phyloP scores from a whole-genome alignment of 495 filamentous ascomycete genomes.

The Xylaria venustula region DNA sequence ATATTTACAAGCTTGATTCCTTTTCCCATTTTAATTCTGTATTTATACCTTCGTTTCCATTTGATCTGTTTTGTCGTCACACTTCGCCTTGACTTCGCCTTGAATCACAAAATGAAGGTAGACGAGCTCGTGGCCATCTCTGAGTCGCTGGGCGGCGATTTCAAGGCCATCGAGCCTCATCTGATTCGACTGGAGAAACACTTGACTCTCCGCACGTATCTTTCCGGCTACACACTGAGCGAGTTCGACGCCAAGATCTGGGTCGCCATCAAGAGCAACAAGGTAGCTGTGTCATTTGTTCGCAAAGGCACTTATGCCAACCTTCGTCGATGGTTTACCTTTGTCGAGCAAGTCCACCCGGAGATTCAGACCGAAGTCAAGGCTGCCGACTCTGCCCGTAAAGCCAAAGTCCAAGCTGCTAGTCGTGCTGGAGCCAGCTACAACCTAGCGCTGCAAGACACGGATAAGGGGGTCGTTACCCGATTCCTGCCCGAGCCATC shows the following conservation, averaged over 20 bases:
- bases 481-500: constrained; percentile 96
- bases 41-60: background rate
- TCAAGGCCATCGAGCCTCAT: constrained; percentile 74
- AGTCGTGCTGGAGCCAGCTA: constrained; percentile 86
- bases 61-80: background rate
- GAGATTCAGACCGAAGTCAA: constrained; percentile 58
- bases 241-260: constrained; percentile 80
- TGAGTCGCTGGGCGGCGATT: constrained; percentile 61
- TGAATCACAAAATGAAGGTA: constrained; percentile 43
- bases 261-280: constrained; percentile 81
- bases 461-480: constrained; percentile 89
- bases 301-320: constrained; percentile 77
- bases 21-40: background rate
- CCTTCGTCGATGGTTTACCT: constrained; percentile 84
- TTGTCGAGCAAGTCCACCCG: constrained; percentile 76
- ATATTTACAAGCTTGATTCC: background rate
- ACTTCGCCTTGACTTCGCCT: too few species aligned
- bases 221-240: constrained; percentile 78
- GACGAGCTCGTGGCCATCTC: constrained; percentile 50
- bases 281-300: constrained; percentile 76
- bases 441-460: constrained; percentile 82
- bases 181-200: constrained; percentile 80
- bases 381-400: constrained; percentile 60
- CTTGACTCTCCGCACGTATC: constrained; percentile 79
- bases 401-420: constrained; percentile 67